These are phyloP conservation scores for Inga oerstediana DNA, from an alignment of 306 rosid genomes.

Conservation along the genomic window DNA sequence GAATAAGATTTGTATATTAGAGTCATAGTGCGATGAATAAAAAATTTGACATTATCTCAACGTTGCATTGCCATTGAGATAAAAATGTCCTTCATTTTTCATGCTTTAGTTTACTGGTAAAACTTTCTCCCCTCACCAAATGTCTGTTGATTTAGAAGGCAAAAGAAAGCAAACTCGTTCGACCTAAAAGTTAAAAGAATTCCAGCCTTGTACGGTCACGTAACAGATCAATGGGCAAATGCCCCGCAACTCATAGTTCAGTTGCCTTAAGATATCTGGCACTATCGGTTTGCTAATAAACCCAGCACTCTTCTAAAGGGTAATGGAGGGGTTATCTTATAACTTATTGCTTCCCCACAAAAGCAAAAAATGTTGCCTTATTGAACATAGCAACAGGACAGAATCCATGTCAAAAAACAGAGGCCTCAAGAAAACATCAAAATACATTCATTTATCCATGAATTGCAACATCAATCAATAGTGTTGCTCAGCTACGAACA, in stretches of 20 bases:
- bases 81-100: not conserved
- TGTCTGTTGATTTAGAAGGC: not conserved
- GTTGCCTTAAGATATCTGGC: not conserved
- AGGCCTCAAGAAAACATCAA: not conserved
- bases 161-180: not conserved
- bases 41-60: slow-evolving; percentile 10
- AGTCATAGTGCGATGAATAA: not conserved
- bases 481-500: not conserved
- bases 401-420: not conserved
- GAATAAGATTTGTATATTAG: not conserved
- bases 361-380: not conserved
- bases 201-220: not conserved
- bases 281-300: not conserved
- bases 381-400: not conserved
- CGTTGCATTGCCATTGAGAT: not conserved
- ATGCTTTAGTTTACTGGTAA: not conserved
- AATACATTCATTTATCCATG: not conserved
- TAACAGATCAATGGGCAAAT: not conserved
- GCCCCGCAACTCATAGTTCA: not conserved
- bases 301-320: not conserved
- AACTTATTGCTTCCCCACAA: not conserved
- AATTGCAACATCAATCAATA: not conserved
- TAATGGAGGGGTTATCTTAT: not conserved
- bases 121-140: not conserved
- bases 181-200: not conserved